A percentile compares a stretch with the other conserved stretches of the same genome.
These are phyloP conservation scores for Linnemannia hyalina DNA, from an alignment of 192 early-diverging fungal genomes.

Conservation along the genomic window DNA sequence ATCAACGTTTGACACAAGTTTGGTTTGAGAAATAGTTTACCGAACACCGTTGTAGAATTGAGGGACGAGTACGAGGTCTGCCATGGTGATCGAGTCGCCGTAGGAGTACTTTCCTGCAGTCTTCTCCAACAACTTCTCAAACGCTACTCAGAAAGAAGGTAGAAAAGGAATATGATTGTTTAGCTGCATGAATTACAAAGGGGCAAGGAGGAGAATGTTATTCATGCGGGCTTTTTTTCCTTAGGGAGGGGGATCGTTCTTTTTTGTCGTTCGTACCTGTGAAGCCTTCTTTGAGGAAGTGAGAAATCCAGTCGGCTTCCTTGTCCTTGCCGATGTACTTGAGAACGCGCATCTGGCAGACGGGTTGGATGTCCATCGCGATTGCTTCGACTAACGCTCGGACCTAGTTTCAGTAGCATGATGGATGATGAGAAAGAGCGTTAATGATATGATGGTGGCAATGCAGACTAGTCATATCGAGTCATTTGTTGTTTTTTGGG, in stretches of 20 bases:
- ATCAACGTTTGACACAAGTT: background rate
- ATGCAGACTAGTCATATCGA: background rate
- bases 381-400: constrained; percentile 78
- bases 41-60: constrained; percentile 83
- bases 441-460: background rate
- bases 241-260: background rate
- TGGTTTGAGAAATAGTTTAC: constrained; percentile 46
- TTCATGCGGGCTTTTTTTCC: no score
- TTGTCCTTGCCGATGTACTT: constrained; percentile 65
- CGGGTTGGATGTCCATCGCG: constrained; percentile 87
- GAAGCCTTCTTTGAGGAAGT: constrained; percentile 71
- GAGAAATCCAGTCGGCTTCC: constrained; percentile 68
- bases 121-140: constrained; percentile 62
- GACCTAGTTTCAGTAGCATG: constrained; percentile 56
- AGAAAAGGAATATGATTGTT: background rate
- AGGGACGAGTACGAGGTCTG: constrained; percentile 84
- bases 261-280: constrained; percentile 52
- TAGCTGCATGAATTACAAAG: background rate
- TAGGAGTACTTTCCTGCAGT: constrained; percentile 83
- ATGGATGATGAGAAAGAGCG: background rate
- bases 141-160: constrained; percentile 4
- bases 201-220: no score
- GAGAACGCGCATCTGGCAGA: constrained; percentile 82
- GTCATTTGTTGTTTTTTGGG: background rate
- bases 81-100: constrained; percentile 88